Base-by-base conservation (phyloP, 768 basidiomycete genomes). In the Psilocybe tampanensis region DNA sequence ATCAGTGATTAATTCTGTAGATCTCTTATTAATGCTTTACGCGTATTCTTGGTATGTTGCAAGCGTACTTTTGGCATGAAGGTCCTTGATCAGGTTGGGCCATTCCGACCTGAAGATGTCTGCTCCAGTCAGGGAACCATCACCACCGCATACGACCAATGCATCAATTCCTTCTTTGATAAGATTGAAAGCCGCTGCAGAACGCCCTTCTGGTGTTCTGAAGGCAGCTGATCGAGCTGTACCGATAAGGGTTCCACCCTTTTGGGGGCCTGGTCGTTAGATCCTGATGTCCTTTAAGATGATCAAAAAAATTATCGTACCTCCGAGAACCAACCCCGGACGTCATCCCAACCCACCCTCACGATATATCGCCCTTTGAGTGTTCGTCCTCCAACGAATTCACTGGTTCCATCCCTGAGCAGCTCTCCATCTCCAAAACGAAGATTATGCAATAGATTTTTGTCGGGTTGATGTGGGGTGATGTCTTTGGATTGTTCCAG, bases 81-180 rank as follows among this genome's bases (percentile, higher is more conserved):
- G 81, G 47, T 86, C 80, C 43, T 79, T 74, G 55, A 98, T 77
- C 58, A 95, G 85, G n/a, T 80, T 72, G 0, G 95, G 93, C 97
- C 97, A 99, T 77, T 99, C 97, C 1, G 86, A 80, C 57, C 97
- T 80, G 70, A 99, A 94, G 64, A 90, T 79, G 69, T 99, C 95
- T 8, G 97, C 97, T 50, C 97, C 97, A 0, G 97, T 98, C 60
- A 99, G 80, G 15, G 91, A 94, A 22, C 97, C 97, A 65, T 99
- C 97, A 67, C 97, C 97, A 54, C 97, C 97, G 65, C 96, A 98
- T 54, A 99, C 95, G 44, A 90, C 94, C 57, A 99, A 82, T 17
- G 95, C 96, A 67, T 98, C 94, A 64, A 99, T 98, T 54, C 97
- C 97, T 72, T 96, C 95, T 66, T 88, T 92, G 74, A 98, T 88